phyloP scores from a whole-genome alignment of 2,329 filamentous ascomycete genomes.

The Knufia petricola region DNA sequence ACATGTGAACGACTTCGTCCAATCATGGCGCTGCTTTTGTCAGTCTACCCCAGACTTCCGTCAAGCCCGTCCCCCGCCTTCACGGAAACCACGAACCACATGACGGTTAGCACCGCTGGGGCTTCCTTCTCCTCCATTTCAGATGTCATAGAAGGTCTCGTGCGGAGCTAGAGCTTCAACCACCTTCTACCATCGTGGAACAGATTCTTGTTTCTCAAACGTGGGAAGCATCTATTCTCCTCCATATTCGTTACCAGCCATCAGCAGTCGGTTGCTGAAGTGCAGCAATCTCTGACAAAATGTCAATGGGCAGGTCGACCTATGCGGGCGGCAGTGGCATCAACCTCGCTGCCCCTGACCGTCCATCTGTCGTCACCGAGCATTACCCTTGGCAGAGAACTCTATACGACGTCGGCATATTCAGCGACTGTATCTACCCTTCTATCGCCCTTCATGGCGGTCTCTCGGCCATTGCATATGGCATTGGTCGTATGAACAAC shows the following conservation, averaged over 20 bases:
- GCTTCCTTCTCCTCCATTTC: slow-evolving; percentile 5
- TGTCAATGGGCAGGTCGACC: slow-evolving; percentile 3
- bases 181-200: not conserved
- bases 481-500: slow-evolving; percentile 42
- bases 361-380: slow-evolving; percentile 3
- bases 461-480: slow-evolving; percentile 44
- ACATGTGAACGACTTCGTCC: not conserved
- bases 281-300: slow-evolving; percentile 1
- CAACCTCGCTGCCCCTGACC: slow-evolving; percentile 1
- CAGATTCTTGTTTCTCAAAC: not conserved
- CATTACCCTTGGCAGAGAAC: slow-evolving; percentile 9
- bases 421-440: slow-evolving; percentile 45
- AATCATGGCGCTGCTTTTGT: not conserved
- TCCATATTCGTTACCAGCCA: not conserved
- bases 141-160: slow-evolving; percentile 6
- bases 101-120: not conserved
- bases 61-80: not conserved
- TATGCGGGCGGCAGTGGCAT: slow-evolving; percentile 1
- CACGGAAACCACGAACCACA: not conserved
- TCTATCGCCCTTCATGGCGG: slow-evolving; percentile 46
- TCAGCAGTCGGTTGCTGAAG: slow-evolving; percentile 1
- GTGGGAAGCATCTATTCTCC: not conserved
- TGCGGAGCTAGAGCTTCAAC: slow-evolving; percentile 6
- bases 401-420: slow-evolving; percentile 37
- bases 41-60: not conserved